These are phyloP conservation scores for Parasitella parasitica DNA, from an alignment of 371 early-diverging fungal species.

Conservation along the genomic window DNA sequence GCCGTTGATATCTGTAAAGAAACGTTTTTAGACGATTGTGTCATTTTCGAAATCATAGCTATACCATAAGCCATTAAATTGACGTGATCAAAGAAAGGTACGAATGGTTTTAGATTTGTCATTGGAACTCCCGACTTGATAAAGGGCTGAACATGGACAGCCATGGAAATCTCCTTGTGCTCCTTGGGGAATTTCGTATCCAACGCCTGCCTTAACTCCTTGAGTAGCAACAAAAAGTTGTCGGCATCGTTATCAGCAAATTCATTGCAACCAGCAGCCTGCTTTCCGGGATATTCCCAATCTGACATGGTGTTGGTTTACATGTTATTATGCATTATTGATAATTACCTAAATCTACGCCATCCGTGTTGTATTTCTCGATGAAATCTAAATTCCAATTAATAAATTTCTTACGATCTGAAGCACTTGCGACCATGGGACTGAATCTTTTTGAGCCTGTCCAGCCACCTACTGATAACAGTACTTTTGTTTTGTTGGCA, in stretches of 20 bases:
- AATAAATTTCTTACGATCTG: conserved; percentile 52
- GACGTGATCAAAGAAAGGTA: conserved; percentile 65
- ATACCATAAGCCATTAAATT: conserved; percentile 64
- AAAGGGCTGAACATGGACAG: conserved; percentile 69
- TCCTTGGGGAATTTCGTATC: conserved; percentile 56
- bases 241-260: conserved; percentile 49
- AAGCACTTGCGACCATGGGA: conserved; percentile 46
- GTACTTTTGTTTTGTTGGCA: conserved; percentile 58
- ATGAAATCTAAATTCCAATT: conserved; percentile 56
- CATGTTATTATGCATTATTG: no score
- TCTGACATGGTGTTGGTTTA: no score
- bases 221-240: conserved; percentile 54
- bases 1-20: conserved; percentile 50
- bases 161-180: conserved; percentile 69
- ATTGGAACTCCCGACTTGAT: conserved; percentile 43
- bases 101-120: conserved; percentile 59
- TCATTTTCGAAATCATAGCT: no score
- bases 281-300: conserved; percentile 83
- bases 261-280: conserved; percentile 70
- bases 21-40: not conserved
- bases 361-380: conserved; percentile 46
- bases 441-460: conserved; percentile 71
- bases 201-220: conserved; percentile 62
- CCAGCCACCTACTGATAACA: conserved; percentile 80
- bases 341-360: conserved; percentile 39